Evolutionary conservation across 2,329 filamentous ascomycete species (phyloP), one percentile per base, ranked within the genome.

Genomic region (Cordyceps farinosa): DNA sequence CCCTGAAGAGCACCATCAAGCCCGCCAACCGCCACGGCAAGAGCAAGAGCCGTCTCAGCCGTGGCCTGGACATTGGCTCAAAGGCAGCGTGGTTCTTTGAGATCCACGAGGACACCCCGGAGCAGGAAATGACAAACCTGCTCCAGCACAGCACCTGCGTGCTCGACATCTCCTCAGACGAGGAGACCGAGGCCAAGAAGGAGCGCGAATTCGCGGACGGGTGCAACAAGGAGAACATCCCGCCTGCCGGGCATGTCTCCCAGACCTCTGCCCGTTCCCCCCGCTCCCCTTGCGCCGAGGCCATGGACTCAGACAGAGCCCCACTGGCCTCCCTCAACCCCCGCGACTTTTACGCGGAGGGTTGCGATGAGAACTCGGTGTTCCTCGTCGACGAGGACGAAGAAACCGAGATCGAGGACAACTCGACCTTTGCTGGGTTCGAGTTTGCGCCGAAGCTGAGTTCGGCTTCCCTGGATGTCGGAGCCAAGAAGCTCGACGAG

Each of bases 171-270:
- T 92, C 87, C 68, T 93, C 91, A 29, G 93, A 97, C 70, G 93
- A 97, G 73, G 90, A 93, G 75, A 84, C 78, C 34, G 82, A 84
- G 70, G 81, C 79, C 56, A 84, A 84, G 71, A 76, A 82, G 50
- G 78, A 70, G 57, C 76, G 76, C 67, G 83, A 81, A 72, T 74
- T 80, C 68, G 80, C 81, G 38, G 84, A 90, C 67, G 83, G 85
- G 52, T 82, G 86, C 38, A 90, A 92, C 71, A 99, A 99, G 81
- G 94, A 99, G 79, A 99, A 99, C 72, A 87, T 97, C 22, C 90
- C 94, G 5, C 94, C 94, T 2, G 73, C 78, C 3, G 84, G 85
- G 62, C 87, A 90, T 52, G 75, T 89, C 45, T 86, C 84, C 34
- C 83, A 89, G 70, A 87, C 84, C 0, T 78, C 78, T 17, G 66